Evolutionary conservation across 495 filamentous ascomycete species (phyloP).

Genomic region (Tuber borchii): DNA sequence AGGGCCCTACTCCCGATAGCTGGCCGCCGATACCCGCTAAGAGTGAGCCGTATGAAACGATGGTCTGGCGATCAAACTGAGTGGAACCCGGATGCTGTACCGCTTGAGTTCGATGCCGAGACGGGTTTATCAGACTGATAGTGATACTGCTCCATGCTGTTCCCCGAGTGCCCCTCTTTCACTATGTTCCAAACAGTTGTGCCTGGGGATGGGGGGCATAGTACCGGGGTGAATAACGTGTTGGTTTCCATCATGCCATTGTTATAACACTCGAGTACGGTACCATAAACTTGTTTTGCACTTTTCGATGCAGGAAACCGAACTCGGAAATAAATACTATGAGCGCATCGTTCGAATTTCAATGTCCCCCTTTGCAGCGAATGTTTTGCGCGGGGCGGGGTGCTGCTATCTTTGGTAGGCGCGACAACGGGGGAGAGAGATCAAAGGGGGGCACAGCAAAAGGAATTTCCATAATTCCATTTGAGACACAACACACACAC

Average conservation of each 20-base stretch:
- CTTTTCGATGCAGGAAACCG: not conserved
- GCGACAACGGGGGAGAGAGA: not conserved
- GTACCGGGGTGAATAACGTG: not conserved
- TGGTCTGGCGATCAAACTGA: not conserved
- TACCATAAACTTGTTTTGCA: not conserved
- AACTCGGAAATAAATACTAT: not conserved
- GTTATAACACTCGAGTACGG: not conserved
- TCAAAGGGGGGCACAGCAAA: not conserved
- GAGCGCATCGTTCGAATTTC: not conserved
- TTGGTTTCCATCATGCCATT: not conserved
- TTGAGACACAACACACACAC: constrained; percentile 2
- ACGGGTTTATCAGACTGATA: not conserved
- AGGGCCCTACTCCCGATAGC: not conserved
- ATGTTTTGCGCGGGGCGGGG: not conserved
- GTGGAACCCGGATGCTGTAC: not conserved
- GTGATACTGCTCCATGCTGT: not conserved
- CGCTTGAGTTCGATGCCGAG: not conserved
- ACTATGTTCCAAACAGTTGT: not conserved
- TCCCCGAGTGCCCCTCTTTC: constrained; percentile 1
- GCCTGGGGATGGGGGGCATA: not conserved
- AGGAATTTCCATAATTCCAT: not conserved
- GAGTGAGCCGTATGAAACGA: not conserved
- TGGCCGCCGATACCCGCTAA: not conserved
- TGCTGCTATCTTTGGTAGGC: not conserved
- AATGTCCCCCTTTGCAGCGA: not conserved